Conservation (phyloP, 305 asterid species). For the Fraxinus paxiana region DNA sequence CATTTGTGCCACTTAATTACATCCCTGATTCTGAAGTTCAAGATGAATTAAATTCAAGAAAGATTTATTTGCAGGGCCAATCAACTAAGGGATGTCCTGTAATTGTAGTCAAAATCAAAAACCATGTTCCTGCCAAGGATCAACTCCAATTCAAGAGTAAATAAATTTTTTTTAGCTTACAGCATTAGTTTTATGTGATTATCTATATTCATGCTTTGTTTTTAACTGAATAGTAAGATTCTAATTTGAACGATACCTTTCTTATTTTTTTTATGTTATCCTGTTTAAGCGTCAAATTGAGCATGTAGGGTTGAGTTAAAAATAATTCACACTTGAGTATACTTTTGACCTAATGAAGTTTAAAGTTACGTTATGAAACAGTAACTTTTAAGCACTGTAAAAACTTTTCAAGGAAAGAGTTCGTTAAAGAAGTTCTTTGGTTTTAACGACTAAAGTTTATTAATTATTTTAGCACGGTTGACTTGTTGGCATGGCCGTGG, state of each 20-base stretch:
- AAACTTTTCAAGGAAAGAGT: not conserved
- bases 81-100: constrained; percentile 50
- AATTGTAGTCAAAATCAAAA: constrained; percentile 37
- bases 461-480: not conserved
- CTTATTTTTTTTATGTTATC: not conserved
- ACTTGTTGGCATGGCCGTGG: constrained; percentile 2
- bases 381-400: not conserved
- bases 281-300: not conserved
- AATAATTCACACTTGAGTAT: not conserved
- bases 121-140: constrained; percentile 61
- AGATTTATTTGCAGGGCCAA: constrained; percentile 50
- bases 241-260: constrained; percentile 7
- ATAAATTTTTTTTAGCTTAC: not conserved
- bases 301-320: not conserved
- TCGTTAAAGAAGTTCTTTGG: not conserved
- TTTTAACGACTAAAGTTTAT: not conserved
- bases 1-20: constrained; percentile 53
- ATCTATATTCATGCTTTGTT: not conserved
- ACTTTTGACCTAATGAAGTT: not conserved
- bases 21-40: constrained; percentile 59
- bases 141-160: constrained; percentile 77
- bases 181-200: constrained; percentile 1
- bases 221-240: not conserved
- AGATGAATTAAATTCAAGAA: constrained; percentile 49
- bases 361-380: not conserved